phyloP scores from a whole-genome alignment of 2,329 filamentous ascomycete genomes.

The Cercospora sp. region DNA sequence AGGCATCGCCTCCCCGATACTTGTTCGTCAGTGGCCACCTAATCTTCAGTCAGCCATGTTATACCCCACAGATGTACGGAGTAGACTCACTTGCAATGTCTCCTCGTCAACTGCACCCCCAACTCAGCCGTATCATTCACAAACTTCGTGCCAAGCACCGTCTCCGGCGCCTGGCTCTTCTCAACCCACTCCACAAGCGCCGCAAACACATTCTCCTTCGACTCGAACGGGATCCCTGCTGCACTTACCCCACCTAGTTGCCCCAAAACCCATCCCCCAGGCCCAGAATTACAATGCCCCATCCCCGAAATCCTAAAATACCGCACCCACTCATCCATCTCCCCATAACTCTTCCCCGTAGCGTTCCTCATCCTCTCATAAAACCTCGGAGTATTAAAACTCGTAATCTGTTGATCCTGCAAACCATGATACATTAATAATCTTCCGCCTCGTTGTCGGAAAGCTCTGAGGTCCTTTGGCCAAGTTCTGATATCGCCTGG shows the following conservation, averaged over 20 bases:
- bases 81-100: neutral
- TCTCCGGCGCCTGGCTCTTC: conserved; percentile 33
- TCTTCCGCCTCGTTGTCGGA: conserved; percentile 44
- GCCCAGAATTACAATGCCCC: conserved; percentile 40
- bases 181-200: conserved; percentile 39
- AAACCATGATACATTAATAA: conserved; percentile 40
- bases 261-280: conserved; percentile 24
- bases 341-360: neutral
- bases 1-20: neutral
- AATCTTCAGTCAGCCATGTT: neutral
- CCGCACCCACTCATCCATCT: conserved; percentile 40
- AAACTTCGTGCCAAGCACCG: conserved; percentile 3
- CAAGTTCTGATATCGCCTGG: conserved; percentile 43
- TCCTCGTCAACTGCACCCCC: neutral
- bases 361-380: conserved; percentile 27
- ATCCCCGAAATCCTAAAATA: conserved; percentile 45
- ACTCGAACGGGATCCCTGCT: conserved; percentile 27
- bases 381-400: conserved; percentile 5
- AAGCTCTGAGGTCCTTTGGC: conserved; percentile 40
- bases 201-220: conserved; percentile 31
- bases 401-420: conserved; percentile 6
- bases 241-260: conserved; percentile 23
- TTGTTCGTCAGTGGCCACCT: conserved; percentile 2
- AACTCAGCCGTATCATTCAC: conserved; percentile 2
- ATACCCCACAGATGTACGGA: neutral